Conservation (phyloP, 164 flowering plant species). For the Magnolia officinalis region DNA sequence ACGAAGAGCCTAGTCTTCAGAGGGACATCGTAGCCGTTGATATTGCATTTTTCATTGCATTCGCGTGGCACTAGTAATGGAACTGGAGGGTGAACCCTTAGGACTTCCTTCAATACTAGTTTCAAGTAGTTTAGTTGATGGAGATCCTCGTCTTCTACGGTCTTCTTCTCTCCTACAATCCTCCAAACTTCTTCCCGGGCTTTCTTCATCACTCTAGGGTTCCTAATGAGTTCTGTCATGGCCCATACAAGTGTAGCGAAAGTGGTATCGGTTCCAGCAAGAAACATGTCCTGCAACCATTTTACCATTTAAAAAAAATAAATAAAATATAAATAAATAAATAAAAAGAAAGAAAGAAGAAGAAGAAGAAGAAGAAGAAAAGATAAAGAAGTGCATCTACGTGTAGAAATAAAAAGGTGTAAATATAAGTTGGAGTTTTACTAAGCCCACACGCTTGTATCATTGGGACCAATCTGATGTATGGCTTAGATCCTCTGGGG, state of each 20-base stretch:
- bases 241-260: conserved; percentile 12
- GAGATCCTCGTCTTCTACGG: conserved; percentile 16
- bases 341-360: too few species aligned
- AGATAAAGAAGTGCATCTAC: too few species aligned
- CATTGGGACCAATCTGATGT: too few species aligned
- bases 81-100: conserved; percentile 41
- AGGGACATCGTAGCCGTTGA: conserved; percentile 28
- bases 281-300: conserved; percentile 14
- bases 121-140: conserved; percentile 8
- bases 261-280: conserved; percentile 12
- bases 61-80: conserved; percentile 42
- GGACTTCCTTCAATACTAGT: conserved; percentile 19
- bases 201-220: conserved; percentile 32
- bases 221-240: conserved; percentile 10
- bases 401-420: too few species aligned
- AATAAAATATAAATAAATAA: too few species aligned
- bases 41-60: conserved; percentile 19
- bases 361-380: too few species aligned
- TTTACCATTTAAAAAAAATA: neutral
- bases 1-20: conserved; percentile 29
- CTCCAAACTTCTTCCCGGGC: conserved; percentile 13
- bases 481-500: too few species aligned
- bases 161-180: neutral
- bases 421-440: too few species aligned
- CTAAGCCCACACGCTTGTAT: too few species aligned